Evolutionary conservation across 2,329 filamentous ascomycete species (phyloP).

Genomic region (Cadophora sp.): DNA sequence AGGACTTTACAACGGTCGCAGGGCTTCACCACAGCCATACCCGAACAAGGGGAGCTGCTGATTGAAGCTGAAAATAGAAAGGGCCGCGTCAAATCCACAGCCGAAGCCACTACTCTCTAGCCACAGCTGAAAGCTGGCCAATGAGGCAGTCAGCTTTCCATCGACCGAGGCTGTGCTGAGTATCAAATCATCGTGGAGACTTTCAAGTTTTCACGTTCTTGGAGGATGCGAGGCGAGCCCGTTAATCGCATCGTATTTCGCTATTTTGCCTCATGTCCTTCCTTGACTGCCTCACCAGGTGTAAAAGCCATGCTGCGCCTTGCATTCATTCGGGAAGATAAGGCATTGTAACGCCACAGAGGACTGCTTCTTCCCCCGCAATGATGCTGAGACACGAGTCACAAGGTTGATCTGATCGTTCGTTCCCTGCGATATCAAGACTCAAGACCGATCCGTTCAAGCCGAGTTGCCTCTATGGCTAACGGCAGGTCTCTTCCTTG

Average conservation of each 20-base stretch:
- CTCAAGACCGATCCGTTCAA: conserved; percentile 1
- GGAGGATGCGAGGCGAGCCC: not conserved
- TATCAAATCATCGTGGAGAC: conserved; percentile 5
- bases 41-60: conserved; percentile 1
- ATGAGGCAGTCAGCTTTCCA: not conserved
- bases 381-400: conserved; percentile 16
- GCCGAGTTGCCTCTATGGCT: conserved; percentile 2
- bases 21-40: not conserved
- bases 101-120: conserved; percentile 10
- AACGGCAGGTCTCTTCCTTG: not conserved
- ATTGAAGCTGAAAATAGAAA: conserved; percentile 7
- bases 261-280: conserved; percentile 6
- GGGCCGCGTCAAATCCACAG: not conserved
- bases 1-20: not conserved
- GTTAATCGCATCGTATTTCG: not conserved
- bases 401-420: conserved; percentile 6
- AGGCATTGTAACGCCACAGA: conserved; percentile 4
- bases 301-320: conserved; percentile 4
- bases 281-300: not conserved
- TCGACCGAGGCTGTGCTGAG: conserved; percentile 9
- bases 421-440: conserved; percentile 1
- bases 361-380: not conserved
- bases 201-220: not conserved
- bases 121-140: conserved; percentile 15
- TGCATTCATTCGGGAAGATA: conserved; percentile 12